Evolutionary conservation across 208 protist species (phyloP).

Genomic region (Angomonas ambiguus): DNA sequence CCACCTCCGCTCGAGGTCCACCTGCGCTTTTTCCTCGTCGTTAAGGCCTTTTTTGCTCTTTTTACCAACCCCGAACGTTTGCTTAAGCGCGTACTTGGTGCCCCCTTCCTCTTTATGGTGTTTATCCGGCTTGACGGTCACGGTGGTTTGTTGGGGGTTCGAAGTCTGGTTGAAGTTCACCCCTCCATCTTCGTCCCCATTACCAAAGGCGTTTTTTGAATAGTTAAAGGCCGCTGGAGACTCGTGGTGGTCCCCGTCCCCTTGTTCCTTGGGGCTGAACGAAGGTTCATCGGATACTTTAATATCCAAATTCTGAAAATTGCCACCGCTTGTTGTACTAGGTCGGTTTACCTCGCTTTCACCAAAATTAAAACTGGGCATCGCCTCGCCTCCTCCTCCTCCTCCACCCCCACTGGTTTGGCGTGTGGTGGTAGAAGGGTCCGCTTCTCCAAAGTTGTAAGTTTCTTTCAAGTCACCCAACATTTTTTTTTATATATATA

Average conservation of each 20-base stretch:
- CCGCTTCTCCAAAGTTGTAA: slow-evolving; percentile 33
- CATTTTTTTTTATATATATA: slow-evolving; percentile 8
- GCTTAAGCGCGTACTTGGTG: neutral
- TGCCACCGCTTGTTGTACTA: neutral
- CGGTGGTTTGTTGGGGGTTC: neutral
- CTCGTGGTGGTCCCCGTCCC: neutral
- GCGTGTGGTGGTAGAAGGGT: slow-evolving; percentile 8
- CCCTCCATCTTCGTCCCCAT: neutral
- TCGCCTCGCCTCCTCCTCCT: neutral
- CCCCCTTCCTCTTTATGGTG: neutral
- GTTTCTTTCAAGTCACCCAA: slow-evolving; percentile 13
- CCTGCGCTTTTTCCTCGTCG: slow-evolving; percentile 27
- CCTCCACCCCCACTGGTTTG: neutral
- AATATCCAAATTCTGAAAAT: slow-evolving; percentile 10
- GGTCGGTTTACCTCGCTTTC: neutral
- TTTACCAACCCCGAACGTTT: slow-evolving; percentile 3
- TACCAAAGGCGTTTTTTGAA: neutral
- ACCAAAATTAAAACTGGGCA: slow-evolving; percentile 5
- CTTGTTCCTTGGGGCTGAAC: slow-evolving; percentile 10
- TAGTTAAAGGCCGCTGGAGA: slow-evolving; percentile 12
- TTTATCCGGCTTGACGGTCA: neutral
- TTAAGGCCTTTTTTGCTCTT: slow-evolving; percentile 17
- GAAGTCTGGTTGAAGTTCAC: neutral
- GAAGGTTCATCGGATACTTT: slow-evolving; percentile 11
- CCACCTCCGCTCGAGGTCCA: slow-evolving; percentile 35